Percentiles rank a stretch among this genome's conserved stretches.
phyloP scores from a whole-genome alignment of 768 basidiomycete species.

The Epithele typhae region DNA sequence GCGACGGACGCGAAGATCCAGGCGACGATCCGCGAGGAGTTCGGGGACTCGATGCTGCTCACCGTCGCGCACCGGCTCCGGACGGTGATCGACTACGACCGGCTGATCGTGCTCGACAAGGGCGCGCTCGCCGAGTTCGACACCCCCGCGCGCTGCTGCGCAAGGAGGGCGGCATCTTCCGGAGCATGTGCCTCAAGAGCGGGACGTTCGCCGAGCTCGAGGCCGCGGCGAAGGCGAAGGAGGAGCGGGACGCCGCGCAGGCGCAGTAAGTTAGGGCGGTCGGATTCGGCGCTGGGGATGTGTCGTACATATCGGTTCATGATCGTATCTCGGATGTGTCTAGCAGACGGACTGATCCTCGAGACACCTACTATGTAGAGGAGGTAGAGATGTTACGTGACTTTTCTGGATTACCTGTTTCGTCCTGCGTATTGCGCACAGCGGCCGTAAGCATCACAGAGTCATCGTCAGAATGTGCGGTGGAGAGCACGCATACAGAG shows the following conservation, averaged over 20 bases:
- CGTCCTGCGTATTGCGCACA: too few relatives aligned
- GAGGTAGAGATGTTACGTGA: too few relatives aligned
- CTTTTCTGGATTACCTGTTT: too few relatives aligned
- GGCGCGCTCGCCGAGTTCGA: slow-evolving; percentile 47
- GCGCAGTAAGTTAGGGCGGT: too few relatives aligned
- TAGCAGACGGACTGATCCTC: too few relatives aligned
- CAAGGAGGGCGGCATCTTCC: slow-evolving; percentile 44
- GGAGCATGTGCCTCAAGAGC: slow-evolving; percentile 54
- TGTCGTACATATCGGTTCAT: too few relatives aligned
- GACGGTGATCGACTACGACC: slow-evolving; percentile 79
- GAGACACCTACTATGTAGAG: too few relatives aligned
- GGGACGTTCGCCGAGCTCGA: slow-evolving; percentile 62
- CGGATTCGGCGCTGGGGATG: too few relatives aligned
- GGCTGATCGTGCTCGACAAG: slow-evolving; percentile 76
- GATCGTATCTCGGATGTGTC: too few relatives aligned
- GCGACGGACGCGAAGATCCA: slow-evolving; percentile 91
- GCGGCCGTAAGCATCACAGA: too few relatives aligned
- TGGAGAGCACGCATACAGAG: too few relatives aligned
- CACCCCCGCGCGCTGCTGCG: slow-evolving; percentile 47
- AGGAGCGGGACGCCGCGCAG: slow-evolving; percentile 18
- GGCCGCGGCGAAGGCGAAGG: slow-evolving; percentile 45
- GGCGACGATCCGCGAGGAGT: slow-evolving; percentile 81
- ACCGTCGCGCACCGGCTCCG: slow-evolving; percentile 75
- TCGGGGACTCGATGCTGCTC: slow-evolving; percentile 66
- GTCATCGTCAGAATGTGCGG: too few relatives aligned